Percentiles rank a stretch among this genome's conserved stretches.
These are phyloP conservation scores for Colletotrichum tropicale DNA, from an alignment of 2,329 filamentous ascomycete genomes.

Conservation along the genomic window DNA sequence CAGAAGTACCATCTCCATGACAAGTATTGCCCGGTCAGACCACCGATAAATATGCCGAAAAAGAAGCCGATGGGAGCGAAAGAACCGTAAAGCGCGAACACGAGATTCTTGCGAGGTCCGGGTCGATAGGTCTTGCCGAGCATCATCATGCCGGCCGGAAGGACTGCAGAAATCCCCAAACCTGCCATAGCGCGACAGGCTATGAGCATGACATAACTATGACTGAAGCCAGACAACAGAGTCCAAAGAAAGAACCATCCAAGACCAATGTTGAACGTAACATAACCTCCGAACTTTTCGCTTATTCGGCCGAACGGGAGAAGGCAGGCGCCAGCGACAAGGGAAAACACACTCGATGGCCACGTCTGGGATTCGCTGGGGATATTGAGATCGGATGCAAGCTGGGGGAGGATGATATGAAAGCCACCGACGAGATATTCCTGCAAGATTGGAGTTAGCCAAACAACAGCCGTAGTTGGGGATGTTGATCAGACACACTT, in stretches of 20 bases:
- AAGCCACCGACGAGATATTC: constrained; percentile 84
- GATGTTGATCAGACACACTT: constrained; percentile 19
- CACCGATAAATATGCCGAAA: constrained; percentile 70
- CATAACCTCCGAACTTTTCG: constrained; percentile 67
- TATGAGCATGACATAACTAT: constrained; percentile 72
- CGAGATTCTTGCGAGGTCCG: constrained; percentile 73
- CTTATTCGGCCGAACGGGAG: constrained; percentile 67
- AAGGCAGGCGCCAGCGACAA: constrained; percentile 61
- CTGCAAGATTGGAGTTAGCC: constrained; percentile 29
- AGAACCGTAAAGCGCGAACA: constrained; percentile 64
- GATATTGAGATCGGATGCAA: constrained; percentile 67
- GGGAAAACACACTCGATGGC: constrained; percentile 67
- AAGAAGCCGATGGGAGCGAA: constrained; percentile 65
- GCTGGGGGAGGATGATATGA: constrained; percentile 71
- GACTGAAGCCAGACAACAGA: constrained; percentile 72
- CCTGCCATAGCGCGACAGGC: constrained; percentile 77
- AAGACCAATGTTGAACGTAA: constrained; percentile 63
- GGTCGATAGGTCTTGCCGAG: constrained; percentile 72
- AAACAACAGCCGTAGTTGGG: background rate
- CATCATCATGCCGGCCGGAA: constrained; percentile 74
- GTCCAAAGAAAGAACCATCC: constrained; percentile 73
- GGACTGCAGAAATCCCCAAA: constrained; percentile 72
- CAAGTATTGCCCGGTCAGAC: constrained; percentile 63
- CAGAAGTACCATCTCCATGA: constrained; percentile 75
- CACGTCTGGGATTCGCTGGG: constrained; percentile 64